Conservation (phyloP, 106 monocot species). For the Triglochin maritima region DNA sequence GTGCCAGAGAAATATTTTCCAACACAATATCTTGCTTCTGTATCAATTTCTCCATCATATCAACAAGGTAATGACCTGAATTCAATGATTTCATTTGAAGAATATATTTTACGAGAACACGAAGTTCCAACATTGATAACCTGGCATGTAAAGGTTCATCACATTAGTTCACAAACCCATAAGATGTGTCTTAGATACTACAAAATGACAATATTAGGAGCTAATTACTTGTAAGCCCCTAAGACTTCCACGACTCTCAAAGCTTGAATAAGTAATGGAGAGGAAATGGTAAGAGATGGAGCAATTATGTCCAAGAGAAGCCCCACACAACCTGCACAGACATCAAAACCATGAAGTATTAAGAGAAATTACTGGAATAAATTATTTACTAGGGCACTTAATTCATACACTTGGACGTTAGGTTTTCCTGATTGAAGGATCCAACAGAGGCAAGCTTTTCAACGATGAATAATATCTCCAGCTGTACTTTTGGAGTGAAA, state of each 20-base stretch:
- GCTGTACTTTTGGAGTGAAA: slow-evolving; percentile 88
- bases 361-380: background rate
- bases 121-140: slow-evolving; percentile 79
- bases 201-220: too few species aligned
- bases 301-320: slow-evolving; percentile 79
- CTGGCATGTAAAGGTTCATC: slow-evolving; percentile 14
- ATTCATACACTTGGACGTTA: slow-evolving; percentile 73
- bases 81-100: slow-evolving; percentile 65
- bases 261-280: slow-evolving; percentile 74
- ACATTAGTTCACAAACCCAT: background rate
- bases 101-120: slow-evolving; percentile 67
- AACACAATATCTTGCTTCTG: slow-evolving; percentile 55
- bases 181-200: too few species aligned
- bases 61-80: slow-evolving; percentile 71
- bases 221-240: slow-evolving; percentile 70
- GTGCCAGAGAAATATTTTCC: slow-evolving; percentile 57
- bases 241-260: slow-evolving; percentile 78
- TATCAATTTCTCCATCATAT: slow-evolving; percentile 86
- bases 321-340: slow-evolving; percentile 69
- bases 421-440: slow-evolving; percentile 85
- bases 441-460: slow-evolving; percentile 71
- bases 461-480: slow-evolving; percentile 76
- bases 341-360: background rate
- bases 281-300: slow-evolving; percentile 65
- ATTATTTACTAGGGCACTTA: background rate